Evolutionary conservation across 345 rosid species (phyloP), one percentile per base, ranked within the genome.

Genomic region (Eucalyptus regnans): DNA sequence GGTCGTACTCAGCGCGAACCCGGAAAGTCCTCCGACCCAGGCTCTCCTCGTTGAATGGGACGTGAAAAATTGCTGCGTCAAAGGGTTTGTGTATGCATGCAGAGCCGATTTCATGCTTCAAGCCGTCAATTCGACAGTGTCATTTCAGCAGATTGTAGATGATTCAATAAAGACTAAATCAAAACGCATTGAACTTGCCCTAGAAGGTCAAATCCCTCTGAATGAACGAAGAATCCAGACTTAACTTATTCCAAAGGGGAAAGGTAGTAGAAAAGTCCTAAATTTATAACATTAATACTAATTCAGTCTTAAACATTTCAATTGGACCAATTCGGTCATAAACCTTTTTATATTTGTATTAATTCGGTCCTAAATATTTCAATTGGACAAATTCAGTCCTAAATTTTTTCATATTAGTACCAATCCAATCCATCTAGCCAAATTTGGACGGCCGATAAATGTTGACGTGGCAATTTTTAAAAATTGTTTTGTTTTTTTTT

Each of bases 381-480:
- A 51, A 50, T 16, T 16, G 7, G 1, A 51, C 3, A 3, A 51
- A 51, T 7, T 52, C 1, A 3, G 0, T 51, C 9, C 0, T 51
- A 51, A 50, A 48, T 4, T 1, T 12, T 49, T 49, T 49, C 14
- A 49, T 5, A 51, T 17, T 52, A 52, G 4, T 52, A 17, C 2
- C 56, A 17, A 52, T 18, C 17, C 2, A 52, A 52, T 52, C 0
- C 4, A 52, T 52, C 5, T 2, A 18, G 4, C 10, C 5, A 52
- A 20, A 20, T 52, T 52, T 52, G 1, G 0, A 4, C 0, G 1
- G 1, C 0, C 1, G 4, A 52, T 4, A 52, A 52, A 20, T 20
- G 4, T 0, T 3, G 2, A 20, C 1, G 2, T 52, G 4, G 2
- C 5, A 52, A 4, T 7, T 52, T 52, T 52, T 7, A 20, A 52